These are phyloP conservation scores for Centrapalus pauciflorus DNA, from an alignment of 129 eudicot genomes.

Conservation along the genomic window DNA sequence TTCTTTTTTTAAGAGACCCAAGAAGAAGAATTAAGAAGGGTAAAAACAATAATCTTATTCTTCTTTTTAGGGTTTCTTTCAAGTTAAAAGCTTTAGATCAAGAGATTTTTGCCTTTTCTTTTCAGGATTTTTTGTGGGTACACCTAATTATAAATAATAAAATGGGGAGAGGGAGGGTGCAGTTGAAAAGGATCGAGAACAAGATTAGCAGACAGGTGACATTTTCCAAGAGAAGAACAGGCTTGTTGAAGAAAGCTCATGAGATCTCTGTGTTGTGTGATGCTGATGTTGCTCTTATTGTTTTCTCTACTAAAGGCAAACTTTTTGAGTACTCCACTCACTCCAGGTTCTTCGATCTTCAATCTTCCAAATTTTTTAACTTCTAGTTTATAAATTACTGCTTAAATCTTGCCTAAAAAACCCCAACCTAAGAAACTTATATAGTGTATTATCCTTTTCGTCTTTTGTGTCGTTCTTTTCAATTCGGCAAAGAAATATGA, in stretches of 20 bases:
- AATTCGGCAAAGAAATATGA: neutral
- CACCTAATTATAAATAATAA: neutral
- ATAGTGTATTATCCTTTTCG: neutral
- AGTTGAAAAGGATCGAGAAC: conserved; percentile 85
- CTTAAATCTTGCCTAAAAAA: neutral
- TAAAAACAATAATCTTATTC: conserved; percentile 13
- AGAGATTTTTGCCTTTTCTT: neutral
- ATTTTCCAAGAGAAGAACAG: conserved; percentile 78
- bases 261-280: conserved; percentile 89
- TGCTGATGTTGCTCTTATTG: conserved; percentile 82
- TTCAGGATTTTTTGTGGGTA: conserved; percentile 22
- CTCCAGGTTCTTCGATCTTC: conserved; percentile 46
- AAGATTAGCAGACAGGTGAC: conserved; percentile 91
- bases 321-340: conserved; percentile 80
- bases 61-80: conserved; percentile 12
- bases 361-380: neutral
- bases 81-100: neutral
- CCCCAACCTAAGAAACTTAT: neutral
- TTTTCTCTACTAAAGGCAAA: conserved; percentile 86
- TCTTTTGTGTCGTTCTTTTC: neutral
- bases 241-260: conserved; percentile 85
- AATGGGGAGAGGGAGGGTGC: conserved; percentile 91
- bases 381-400: neutral
- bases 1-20: neutral
- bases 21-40: conserved; percentile 12